phyloP scores from a whole-genome alignment of 2,329 filamentous ascomycete species.

The Mariannaea elegans region DNA sequence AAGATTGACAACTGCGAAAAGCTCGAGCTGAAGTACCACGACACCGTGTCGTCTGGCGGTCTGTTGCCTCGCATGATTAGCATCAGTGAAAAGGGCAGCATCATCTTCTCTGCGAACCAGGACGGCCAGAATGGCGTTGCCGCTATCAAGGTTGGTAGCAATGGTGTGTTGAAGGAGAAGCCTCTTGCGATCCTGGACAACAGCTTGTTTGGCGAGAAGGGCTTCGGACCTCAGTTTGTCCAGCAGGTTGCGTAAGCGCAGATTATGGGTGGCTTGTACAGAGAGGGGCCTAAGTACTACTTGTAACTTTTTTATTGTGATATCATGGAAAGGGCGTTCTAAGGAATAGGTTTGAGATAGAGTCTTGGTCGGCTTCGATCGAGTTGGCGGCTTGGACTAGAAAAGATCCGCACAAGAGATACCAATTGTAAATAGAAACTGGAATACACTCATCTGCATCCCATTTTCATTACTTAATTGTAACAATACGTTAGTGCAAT shows the following conservation, averaged over 20 bases:
- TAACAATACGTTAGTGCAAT: neutral
- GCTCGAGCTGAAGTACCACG: slow-evolving; percentile 45
- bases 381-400: neutral
- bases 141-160: slow-evolving; percentile 46
- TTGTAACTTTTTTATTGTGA: neutral
- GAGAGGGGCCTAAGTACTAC: neutral
- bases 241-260: slow-evolving; percentile 38
- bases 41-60: slow-evolving; percentile 48
- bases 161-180: slow-evolving; percentile 42
- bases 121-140: slow-evolving; percentile 51
- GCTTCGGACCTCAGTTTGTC: slow-evolving; percentile 45
- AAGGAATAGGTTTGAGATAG: slow-evolving; percentile 4
- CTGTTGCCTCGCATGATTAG: slow-evolving; percentile 58
- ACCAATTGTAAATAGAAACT: neutral
- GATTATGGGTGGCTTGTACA: neutral
- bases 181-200: slow-evolving; percentile 39
- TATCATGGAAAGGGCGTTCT: neutral
- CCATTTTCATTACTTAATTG: neutral
- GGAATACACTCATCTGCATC: neutral
- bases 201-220: slow-evolving; percentile 40
- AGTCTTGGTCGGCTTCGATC: neutral
- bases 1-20: slow-evolving; percentile 37
- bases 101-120: slow-evolving; percentile 60
- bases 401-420: neutral
- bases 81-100: slow-evolving; percentile 44